Evolutionary conservation across 495 filamentous ascomycete species (phyloP).

Genomic region (Penicillium nucicola): DNA sequence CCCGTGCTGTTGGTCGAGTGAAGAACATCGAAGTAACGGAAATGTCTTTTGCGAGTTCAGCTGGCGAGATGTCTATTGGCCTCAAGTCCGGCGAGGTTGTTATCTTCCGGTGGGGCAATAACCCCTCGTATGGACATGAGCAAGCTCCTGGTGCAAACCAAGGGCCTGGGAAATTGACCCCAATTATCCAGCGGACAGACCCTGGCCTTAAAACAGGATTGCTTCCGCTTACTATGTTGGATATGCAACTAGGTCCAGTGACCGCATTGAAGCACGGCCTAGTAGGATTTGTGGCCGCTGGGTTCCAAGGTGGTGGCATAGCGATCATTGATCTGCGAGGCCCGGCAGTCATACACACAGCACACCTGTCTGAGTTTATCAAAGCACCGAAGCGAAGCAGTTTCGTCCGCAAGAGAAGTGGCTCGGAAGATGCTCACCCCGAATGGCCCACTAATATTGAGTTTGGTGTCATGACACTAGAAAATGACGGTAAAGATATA

Average conservation of each 20-base stretch:
- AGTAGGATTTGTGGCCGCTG: conserved; percentile 86
- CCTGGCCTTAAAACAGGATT: conserved; percentile 78
- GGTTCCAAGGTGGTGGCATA: conserved; percentile 75
- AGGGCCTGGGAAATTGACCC: conserved; percentile 58
- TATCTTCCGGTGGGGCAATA: conserved; percentile 82
- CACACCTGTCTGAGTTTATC: conserved; percentile 60
- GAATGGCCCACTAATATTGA: conserved; percentile 80
- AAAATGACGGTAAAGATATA: conserved; percentile 63
- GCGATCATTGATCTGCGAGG: conserved; percentile 84
- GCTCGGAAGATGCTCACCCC: conserved; percentile 38
- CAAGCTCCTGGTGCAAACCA: conserved; percentile 51
- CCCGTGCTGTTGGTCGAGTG: conserved; percentile 75
- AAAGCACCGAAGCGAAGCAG: conserved; percentile 68
- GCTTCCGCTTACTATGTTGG: conserved; percentile 73
- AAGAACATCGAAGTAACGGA: conserved; percentile 72
- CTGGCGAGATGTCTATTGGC: conserved; percentile 82
- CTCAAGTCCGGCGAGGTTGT: conserved; percentile 77
- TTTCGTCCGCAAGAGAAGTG: conserved; percentile 51
- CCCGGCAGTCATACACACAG: conserved; percentile 78
- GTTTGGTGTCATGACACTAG: conserved; percentile 90
- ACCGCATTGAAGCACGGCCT: conserved; percentile 78
- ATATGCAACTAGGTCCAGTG: conserved; percentile 76
- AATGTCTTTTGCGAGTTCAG: conserved; percentile 70
- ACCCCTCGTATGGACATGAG: conserved; percentile 59
- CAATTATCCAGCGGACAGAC: conserved; percentile 72